phyloP scores from a whole-genome alignment of 2,329 filamentous ascomycete genomes.

The Aspergillus novoparasiticus region DNA sequence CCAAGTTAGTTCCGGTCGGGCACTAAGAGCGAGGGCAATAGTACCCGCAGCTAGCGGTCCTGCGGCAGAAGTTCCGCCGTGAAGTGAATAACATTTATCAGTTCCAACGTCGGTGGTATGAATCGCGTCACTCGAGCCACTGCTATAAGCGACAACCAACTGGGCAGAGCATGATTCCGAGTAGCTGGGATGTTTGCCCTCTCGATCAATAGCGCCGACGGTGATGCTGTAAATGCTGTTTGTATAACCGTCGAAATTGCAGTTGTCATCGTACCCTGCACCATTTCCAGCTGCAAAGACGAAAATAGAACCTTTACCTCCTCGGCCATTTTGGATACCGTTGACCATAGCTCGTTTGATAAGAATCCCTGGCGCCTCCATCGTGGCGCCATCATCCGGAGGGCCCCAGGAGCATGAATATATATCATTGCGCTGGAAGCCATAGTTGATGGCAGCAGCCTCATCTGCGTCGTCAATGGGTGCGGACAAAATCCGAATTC shows the following conservation, averaged over 20 bases:
- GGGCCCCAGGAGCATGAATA: slow-evolving; percentile 99
- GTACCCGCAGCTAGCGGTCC: slow-evolving; percentile 91
- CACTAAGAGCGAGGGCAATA: slow-evolving; percentile 82
- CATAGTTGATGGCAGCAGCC: slow-evolving; percentile 88
- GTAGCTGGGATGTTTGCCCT: slow-evolving; percentile 89
- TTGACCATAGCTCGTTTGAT: slow-evolving; percentile 91
- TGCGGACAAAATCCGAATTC: slow-evolving; percentile 89
- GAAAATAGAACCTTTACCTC: slow-evolving; percentile 83
- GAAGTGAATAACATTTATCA: slow-evolving; percentile 75
- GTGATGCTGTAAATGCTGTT: slow-evolving; percentile 99
- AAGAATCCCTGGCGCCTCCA: slow-evolving; percentile 89
- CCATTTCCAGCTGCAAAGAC: slow-evolving; percentile 98
- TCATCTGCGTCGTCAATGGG: slow-evolving; percentile 91
- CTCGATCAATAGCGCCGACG: slow-evolving; percentile 86
- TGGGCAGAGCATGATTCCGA: slow-evolving; percentile 96
- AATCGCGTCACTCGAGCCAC: slow-evolving; percentile 83
- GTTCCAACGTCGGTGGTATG: slow-evolving; percentile 93
- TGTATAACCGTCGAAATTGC: slow-evolving; percentile 99
- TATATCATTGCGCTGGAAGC: slow-evolving; percentile 87
- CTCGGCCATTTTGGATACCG: slow-evolving; percentile 83
- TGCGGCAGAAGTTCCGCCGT: slow-evolving; percentile 94
- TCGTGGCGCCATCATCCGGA: slow-evolving; percentile 86
- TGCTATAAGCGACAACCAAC: slow-evolving; percentile 94
- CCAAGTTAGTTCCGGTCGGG: slow-evolving; percentile 87
- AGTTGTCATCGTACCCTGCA: slow-evolving; percentile 84